A percentile compares a stretch with the other conserved stretches of the same genome.
phyloP scores from a whole-genome alignment of 345 rosid genomes.

The Ceriops zippeliana region DNA sequence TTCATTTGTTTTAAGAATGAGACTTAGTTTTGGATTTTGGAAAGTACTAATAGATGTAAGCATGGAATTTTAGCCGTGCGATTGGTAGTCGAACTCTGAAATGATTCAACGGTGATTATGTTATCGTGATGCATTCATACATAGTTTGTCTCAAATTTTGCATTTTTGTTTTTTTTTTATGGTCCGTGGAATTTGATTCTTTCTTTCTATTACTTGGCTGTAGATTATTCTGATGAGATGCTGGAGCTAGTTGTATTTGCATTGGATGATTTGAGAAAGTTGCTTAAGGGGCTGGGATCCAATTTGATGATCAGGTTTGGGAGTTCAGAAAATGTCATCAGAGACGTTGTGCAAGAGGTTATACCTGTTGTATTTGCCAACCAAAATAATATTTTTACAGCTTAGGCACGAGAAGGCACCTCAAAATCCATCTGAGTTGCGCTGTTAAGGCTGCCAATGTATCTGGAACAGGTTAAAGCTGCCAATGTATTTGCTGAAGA shows the following conservation, averaged over 20 bases:
- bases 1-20: no score
- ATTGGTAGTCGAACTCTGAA: no score
- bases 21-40: no score
- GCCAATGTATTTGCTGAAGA: conserved; percentile 57
- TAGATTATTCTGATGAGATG: conserved; percentile 74
- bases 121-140: no score
- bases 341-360: conserved; percentile 63
- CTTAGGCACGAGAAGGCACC: conserved; percentile 15
- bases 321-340: conserved; percentile 54
- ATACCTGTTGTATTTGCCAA: conserved; percentile 1
- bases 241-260: conserved; percentile 66
- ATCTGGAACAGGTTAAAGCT: conserved; percentile 56
- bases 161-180: neutral
- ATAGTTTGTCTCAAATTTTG: neutral
- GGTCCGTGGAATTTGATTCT: neutral
- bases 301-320: conserved; percentile 80
- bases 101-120: no score
- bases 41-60: no score
- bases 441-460: conserved; percentile 12
- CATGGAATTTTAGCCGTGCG: no score
- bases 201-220: conserved; percentile 8
- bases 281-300: conserved; percentile 58
- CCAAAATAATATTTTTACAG: conserved; percentile 2
- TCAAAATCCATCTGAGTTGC: conserved; percentile 4
- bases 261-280: conserved; percentile 53